phyloP scores from a whole-genome alignment of 106 monocot genomes.

The Platanthera guangdongensis region DNA sequence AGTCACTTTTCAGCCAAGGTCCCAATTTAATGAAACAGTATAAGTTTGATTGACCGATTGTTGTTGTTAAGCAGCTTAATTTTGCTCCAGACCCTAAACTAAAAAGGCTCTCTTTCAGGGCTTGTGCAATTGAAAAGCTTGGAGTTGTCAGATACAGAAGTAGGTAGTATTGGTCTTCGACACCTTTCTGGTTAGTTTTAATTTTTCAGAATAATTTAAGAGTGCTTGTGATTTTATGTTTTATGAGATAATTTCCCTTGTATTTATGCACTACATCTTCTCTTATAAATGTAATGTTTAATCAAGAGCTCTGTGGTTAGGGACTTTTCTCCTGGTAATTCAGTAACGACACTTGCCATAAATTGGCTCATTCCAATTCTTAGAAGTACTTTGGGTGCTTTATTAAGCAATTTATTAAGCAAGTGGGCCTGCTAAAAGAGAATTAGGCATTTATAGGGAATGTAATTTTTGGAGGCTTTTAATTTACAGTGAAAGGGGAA shows the following conservation, averaged over 20 bases:
- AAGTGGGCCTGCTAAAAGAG: too few species aligned
- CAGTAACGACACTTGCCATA: too few species aligned
- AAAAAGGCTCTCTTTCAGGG: slow-evolving; percentile 22
- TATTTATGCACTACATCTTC: background rate
- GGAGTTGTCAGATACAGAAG: slow-evolving; percentile 87
- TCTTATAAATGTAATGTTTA: too few species aligned
- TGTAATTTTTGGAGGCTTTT: too few species aligned
- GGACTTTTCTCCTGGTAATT: too few species aligned
- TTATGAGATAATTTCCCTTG: background rate
- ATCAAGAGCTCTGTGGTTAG: too few species aligned
- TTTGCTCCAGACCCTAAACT: background rate
- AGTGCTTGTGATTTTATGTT: too few species aligned
- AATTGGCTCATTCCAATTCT: too few species aligned
- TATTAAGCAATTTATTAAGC: too few species aligned
- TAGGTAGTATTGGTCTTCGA: slow-evolving; percentile 72
- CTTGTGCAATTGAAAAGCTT: slow-evolving; percentile 71
- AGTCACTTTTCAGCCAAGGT: background rate
- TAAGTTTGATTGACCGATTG: background rate
- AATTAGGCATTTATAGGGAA: too few species aligned
- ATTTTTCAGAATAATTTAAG: background rate
- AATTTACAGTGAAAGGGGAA: too few species aligned
- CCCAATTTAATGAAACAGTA: background rate
- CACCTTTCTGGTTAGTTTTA: slow-evolving; percentile 77
- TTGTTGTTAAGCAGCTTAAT: background rate
- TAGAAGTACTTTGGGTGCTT: too few species aligned